Percentiles rank a stretch among this genome's conserved stretches.
These are phyloP conservation scores for Pythium folliculosum DNA, from an alignment of 352 stramenopile genomes.

Conservation along the genomic window DNA sequence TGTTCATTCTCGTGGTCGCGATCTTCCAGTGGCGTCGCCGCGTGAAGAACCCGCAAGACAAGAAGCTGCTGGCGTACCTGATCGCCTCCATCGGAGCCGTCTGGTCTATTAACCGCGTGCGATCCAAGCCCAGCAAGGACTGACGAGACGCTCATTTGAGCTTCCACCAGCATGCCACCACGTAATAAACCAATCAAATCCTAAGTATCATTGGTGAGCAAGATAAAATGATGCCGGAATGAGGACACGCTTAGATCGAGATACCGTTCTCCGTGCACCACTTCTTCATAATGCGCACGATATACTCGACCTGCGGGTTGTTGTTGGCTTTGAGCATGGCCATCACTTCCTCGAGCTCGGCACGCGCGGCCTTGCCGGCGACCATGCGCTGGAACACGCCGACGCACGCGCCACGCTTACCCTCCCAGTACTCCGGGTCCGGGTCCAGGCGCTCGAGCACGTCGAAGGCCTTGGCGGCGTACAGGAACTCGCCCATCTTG, in stretches of 20 bases:
- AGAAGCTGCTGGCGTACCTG: conserved; percentile 62
- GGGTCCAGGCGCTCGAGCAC: conserved; percentile 94
- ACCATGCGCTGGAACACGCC: conserved; percentile 96
- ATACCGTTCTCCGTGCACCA: conserved; percentile 92
- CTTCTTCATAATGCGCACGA: conserved; percentile 96
- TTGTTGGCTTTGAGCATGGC: conserved; percentile 93
- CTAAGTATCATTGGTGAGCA: no score
- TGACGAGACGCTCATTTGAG: neutral
- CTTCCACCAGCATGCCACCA: neutral
- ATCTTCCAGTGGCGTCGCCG: conserved; percentile 55
- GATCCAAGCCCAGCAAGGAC: conserved; percentile 39
- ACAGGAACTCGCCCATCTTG: conserved; percentile 96
- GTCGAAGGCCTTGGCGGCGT: conserved; percentile 94
- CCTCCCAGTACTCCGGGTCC: conserved; percentile 96
- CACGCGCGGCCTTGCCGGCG: conserved; percentile 86
- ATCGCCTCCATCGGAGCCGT: conserved; percentile 59
- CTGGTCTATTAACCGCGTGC: conserved; percentile 57
- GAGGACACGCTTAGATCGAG: conserved; percentile 43
- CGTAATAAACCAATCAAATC: neutral
- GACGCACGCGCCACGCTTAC: conserved; percentile 94
- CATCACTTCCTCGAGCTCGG: conserved; percentile 91
- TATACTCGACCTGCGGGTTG: conserved; percentile 96
- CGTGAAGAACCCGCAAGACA: conserved; percentile 50
- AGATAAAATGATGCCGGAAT: no score
- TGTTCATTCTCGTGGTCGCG: conserved; percentile 40